Base-by-base conservation (phyloP, 2,329 filamentous ascomycete genomes). In the Sphaceloma murrayae region DNA sequence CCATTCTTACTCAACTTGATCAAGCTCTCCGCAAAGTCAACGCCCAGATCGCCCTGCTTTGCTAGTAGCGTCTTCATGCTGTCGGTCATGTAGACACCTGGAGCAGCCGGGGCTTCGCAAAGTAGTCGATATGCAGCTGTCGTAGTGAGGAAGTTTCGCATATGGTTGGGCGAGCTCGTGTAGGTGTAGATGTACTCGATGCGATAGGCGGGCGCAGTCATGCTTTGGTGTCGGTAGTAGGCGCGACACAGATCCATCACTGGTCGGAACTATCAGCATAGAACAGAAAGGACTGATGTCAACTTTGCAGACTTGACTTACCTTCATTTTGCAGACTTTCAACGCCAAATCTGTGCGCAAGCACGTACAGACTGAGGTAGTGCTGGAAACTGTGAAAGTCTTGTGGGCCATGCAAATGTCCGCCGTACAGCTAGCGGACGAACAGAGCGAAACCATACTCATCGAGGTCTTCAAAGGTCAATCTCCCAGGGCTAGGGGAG, bases 161-260 rank as follows among this genome's bases (percentile, higher is more conserved):
- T 57, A 11, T 32, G 46, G 44, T 57, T 56, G 6, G 55, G 49
- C 10, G 27, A 43, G 9, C 39, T 19, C 3, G 56, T 58, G 49
- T 48, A 52, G 14, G 51, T 49, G 53, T 60, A 62, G 34, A 62
- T 54, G 52, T 61, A 62, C 46, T 62, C 59, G 26, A 62, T 51
- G 21, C 60, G 55, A 49, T 58, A 62, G 11, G 60, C 50, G 2
- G 60, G 53, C 11, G 60, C 58, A 10, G 60, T 62, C 56, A 61
- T 56, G 46, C 53, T 51, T 32, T 53, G 45, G 18, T 26, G 29
- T 21, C 48, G 49, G 53, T 62, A 62, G 52, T 62, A 61, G 38
- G 46, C 33, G 29, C 60, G 54, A 26, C 56, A 48, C 26, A 54
- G 50, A 45, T 62, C 58, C 48, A 62, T 57, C 22, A 56, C 57